These are phyloP conservation scores for Yarrowia sp. DNA, from an alignment of 805 yeast species.

Conservation along the genomic window DNA sequence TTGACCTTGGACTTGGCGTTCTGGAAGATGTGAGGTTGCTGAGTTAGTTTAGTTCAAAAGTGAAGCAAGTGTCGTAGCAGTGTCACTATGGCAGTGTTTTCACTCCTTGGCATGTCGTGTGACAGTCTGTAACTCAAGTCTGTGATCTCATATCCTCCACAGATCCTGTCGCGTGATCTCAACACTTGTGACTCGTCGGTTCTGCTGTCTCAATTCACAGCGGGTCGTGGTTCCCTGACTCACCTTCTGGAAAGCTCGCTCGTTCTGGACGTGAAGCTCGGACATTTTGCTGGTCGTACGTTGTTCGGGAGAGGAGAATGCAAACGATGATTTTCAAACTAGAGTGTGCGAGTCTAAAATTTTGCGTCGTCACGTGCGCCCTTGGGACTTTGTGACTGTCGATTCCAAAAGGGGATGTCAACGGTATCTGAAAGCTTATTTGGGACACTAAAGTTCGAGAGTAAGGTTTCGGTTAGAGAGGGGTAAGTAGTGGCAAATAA, in stretches of 20 bases:
- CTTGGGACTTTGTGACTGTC: conserved; percentile 34
- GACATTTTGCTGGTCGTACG: conserved; percentile 49
- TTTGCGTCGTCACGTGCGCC: conserved; percentile 39
- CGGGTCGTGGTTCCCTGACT: conserved; percentile 51
- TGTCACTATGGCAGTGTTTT: too few species aligned
- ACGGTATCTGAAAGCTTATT: not conserved
- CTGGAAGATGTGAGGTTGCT: conserved; percentile 99
- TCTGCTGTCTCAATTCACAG: conserved; percentile 5
- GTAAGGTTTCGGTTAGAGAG: conserved; percentile 11
- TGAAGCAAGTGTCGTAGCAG: too few species aligned
- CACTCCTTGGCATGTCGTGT: not conserved
- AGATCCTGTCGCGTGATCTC: conserved; percentile 19
- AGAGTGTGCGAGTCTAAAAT: conserved; percentile 35
- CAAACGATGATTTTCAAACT: conserved; percentile 37
- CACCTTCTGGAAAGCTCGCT: conserved; percentile 99
- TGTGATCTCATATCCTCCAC: not conserved
- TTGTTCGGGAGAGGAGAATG: conserved; percentile 38
- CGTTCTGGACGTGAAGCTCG: conserved; percentile 99
- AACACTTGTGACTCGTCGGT: not conserved
- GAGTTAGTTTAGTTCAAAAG: conserved; percentile 40
- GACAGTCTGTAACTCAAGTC: not conserved
- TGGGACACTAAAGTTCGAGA: not conserved
- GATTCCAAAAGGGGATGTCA: conserved; percentile 19
- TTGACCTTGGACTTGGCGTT: conserved; percentile 99
- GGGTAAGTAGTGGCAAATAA: not conserved